Conservation (phyloP, 1,139 yeast genomes). For the Taphrina confusa region DNA sequence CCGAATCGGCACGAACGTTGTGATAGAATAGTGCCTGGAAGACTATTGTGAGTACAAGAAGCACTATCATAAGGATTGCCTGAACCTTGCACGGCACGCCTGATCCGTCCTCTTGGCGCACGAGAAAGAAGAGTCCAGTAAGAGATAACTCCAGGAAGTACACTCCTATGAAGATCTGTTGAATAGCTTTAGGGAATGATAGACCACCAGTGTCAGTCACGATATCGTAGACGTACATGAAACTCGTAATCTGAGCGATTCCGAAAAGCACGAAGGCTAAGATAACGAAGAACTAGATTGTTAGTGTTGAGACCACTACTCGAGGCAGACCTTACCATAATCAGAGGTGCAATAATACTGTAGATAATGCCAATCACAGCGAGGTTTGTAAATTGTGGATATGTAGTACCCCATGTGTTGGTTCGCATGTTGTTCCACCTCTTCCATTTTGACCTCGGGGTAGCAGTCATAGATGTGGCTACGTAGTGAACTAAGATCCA, state of each 20-base stretch:
- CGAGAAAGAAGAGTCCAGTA: slow-evolving; percentile 82
- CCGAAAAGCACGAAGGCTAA: slow-evolving; percentile 70
- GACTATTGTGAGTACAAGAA: slow-evolving; percentile 65
- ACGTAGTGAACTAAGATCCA: slow-evolving; percentile 69
- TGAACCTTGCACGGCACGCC: slow-evolving; percentile 38
- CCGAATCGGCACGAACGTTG: too few relatives aligned
- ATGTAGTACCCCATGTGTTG: slow-evolving; percentile 83
- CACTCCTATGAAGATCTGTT: slow-evolving; percentile 83
- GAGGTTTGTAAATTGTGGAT: slow-evolving; percentile 81
- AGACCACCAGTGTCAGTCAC: slow-evolving; percentile 77
- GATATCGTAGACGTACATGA: slow-evolving; percentile 68
- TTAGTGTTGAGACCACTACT: too few relatives aligned
- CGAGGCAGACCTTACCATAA: slow-evolving; percentile 57
- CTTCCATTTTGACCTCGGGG: slow-evolving; percentile 83
- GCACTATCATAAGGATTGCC: slow-evolving; percentile 59
- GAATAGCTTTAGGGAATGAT: slow-evolving; percentile 82
- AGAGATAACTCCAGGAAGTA: slow-evolving; percentile 84
- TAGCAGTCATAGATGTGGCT: slow-evolving; percentile 69
- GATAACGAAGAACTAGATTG: slow-evolving; percentile 55
- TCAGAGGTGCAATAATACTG: slow-evolving; percentile 76
- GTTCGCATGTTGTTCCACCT: slow-evolving; percentile 66
- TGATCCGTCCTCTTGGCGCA: slow-evolving; percentile 43
- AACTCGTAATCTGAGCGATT: slow-evolving; percentile 75
- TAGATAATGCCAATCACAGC: slow-evolving; percentile 78
- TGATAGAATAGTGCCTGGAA: slow-evolving; percentile 61